Conservation (phyloP, 2,329 filamentous ascomycete genomes). For the Sclerotinia glacialis region DNA sequence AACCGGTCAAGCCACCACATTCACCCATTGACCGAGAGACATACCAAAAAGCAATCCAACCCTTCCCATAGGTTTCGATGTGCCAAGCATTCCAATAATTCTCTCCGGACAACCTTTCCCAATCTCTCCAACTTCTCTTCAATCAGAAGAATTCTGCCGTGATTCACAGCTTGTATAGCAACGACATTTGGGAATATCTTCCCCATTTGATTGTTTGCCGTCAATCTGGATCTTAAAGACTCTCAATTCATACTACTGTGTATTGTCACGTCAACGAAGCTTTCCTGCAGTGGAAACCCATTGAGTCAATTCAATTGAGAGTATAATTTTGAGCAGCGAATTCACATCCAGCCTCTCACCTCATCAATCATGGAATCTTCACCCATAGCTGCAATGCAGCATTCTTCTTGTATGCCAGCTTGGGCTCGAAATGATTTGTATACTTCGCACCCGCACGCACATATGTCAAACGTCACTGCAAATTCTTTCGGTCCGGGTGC, state of each 20-base stretch:
- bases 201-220: constrained; percentile 17
- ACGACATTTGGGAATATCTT: constrained; percentile 15
- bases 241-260: constrained; percentile 11
- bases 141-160: constrained; percentile 9
- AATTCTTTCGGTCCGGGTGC: constrained; percentile 58
- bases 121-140: not conserved
- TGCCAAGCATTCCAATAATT: constrained; percentile 22
- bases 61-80: constrained; percentile 12
- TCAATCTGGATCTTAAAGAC: not conserved
- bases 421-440: constrained; percentile 58
- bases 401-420: constrained; percentile 60
- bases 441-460: constrained; percentile 48
- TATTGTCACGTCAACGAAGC: not conserved
- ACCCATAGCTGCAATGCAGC: constrained; percentile 89
- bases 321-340: constrained; percentile 16
- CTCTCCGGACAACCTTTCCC: constrained; percentile 17
- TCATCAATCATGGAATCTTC: constrained; percentile 77
- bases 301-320: constrained; percentile 18
- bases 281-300: not conserved
- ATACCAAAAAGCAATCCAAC: not conserved
- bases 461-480: constrained; percentile 48
- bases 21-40: not conserved
- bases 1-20: not conserved
- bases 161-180: constrained; percentile 17
- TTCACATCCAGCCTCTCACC: not conserved